These are phyloP conservation scores for Mortierella sp. DNA, from an alignment of 371 early-diverging fungal genomes.

Conservation along the genomic window DNA sequence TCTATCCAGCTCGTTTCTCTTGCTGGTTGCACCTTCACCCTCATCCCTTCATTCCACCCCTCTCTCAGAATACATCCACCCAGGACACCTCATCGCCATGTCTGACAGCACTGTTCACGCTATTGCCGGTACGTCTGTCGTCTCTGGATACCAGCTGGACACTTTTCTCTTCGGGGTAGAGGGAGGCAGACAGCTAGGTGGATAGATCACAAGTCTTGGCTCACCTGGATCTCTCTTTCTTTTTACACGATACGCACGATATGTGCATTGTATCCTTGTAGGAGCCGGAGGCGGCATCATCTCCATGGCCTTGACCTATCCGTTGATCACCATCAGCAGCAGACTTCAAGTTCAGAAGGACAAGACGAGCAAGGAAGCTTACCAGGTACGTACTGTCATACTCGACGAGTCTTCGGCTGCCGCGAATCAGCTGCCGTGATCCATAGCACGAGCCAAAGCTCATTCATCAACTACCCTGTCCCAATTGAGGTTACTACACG, in stretches of 20 bases:
- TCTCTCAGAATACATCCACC: slow-evolving; percentile 5
- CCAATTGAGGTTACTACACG: neutral
- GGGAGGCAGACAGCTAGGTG: too few relatives aligned
- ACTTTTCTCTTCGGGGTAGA: too few relatives aligned
- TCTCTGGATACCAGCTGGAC: too few relatives aligned
- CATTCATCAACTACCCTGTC: neutral
- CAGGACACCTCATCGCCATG: slow-evolving; percentile 60
- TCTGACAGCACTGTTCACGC: slow-evolving; percentile 96
- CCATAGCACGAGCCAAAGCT: neutral
- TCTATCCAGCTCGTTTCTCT: neutral
- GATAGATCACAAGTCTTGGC: too few relatives aligned
- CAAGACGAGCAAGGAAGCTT: slow-evolving; percentile 65
- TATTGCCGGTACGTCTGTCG: slow-evolving; percentile 71
- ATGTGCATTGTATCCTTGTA: slow-evolving; percentile 40
- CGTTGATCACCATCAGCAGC: slow-evolving; percentile 90
- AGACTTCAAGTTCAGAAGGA: slow-evolving; percentile 90
- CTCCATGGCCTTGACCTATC: slow-evolving; percentile 95
- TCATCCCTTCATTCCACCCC: neutral
- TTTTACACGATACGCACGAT: neutral
- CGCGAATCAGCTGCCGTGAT: too few relatives aligned
- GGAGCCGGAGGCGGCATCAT: slow-evolving; percentile 97
- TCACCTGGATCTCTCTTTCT: neutral
- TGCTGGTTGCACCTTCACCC: neutral
- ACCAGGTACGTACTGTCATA: slow-evolving; percentile 59
- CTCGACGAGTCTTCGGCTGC: too few relatives aligned